Base-by-base conservation (phyloP, 768 basidiomycete species). In the Tricholoma furcatifolium region DNA sequence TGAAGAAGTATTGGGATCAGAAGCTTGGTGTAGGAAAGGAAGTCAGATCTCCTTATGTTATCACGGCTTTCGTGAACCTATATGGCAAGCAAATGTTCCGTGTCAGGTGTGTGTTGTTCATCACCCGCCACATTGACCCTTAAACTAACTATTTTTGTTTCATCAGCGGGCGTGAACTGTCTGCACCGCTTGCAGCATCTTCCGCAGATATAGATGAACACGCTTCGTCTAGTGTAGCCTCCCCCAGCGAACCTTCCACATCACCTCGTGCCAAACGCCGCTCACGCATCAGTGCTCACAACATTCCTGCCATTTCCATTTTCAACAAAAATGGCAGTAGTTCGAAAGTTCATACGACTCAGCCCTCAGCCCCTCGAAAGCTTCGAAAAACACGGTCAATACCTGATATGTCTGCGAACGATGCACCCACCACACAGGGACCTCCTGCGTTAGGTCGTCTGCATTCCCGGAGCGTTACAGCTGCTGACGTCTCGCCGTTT, bases 41-140 rank as follows among this genome's bases (percentile, higher is more conserved):
- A 54, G 74, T 84, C 10, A 82, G 86, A 27, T 91, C 89, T 11
- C 90, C 91, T 2, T 93, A 85, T 64, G 83, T 83, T 35, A 88
- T 91, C 60, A 91, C 89, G n/a, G 84, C 85, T 7, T 84, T 88
- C 61, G 78, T 87, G 43, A 91, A 89, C 64, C 88, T 91, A 64
- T 83, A 88, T 68, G 91, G 91, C 48, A 84, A 83, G 61, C 76
- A 79, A 65, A 82, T 88, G 76, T 91, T 76, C 70, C 85, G 91
- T 44, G 79, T 93, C 41, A 84, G 88, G 89, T 91, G 55, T 67
- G 85, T 78, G 27, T 36, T 78, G 27, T 36, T 41, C 31, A 23
- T 36, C 2, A 47, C 23, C 54, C 48, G 31, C 38, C 38, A 38
- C 40, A 10, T 45, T 12, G 24, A 20, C 15, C 43, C 36, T 50